Evolutionary conservation across 2,329 filamentous ascomycete species (phyloP).

Genomic region (Rhytidhysteron rufulum): DNA sequence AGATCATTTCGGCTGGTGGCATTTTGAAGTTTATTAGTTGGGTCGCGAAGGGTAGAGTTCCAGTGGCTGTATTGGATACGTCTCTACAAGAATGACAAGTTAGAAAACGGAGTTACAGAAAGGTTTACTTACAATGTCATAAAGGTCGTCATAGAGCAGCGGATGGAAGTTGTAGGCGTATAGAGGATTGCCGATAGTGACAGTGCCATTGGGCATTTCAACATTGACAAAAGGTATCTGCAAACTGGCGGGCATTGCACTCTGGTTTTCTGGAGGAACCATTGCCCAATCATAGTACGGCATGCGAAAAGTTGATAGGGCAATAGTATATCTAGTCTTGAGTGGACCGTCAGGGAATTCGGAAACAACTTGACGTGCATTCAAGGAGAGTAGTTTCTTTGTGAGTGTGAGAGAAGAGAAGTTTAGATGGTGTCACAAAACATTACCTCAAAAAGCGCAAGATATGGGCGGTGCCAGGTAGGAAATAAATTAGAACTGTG

Average conservation of each 20-base stretch:
- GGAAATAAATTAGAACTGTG: conserved; percentile 75
- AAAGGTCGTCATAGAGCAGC: conserved; percentile 55
- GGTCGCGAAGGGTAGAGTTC: conserved; percentile 42
- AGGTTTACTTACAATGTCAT: conserved; percentile 51
- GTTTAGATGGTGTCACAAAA: background rate
- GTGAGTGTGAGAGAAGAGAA: conserved; percentile 5
- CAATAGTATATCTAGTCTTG: conserved; percentile 33
- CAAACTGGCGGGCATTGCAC: conserved; percentile 34
- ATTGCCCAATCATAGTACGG: conserved; percentile 48
- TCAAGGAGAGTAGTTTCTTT: conserved; percentile 38
- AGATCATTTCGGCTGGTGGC: conserved; percentile 20
- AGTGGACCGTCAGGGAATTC: conserved; percentile 35
- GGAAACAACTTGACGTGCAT: conserved; percentile 35
- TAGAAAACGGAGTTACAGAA: conserved; percentile 7
- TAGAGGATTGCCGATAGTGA: conserved; percentile 39
- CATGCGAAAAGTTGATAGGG: conserved; percentile 35
- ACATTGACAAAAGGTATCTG: conserved; percentile 26
- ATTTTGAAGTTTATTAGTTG: conserved; percentile 11
- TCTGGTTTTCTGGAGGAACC: conserved; percentile 27
- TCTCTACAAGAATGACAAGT: background rate
- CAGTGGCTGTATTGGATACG: conserved; percentile 12
- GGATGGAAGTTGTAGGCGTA: conserved; percentile 47
- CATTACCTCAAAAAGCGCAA: conserved; percentile 56
- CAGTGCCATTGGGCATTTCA: conserved; percentile 27
- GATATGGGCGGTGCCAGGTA: conserved; percentile 78